These are phyloP conservation scores for Herpomyces periplanetae DNA, from an alignment of 2,329 filamentous ascomycete species.

Conservation along the genomic window DNA sequence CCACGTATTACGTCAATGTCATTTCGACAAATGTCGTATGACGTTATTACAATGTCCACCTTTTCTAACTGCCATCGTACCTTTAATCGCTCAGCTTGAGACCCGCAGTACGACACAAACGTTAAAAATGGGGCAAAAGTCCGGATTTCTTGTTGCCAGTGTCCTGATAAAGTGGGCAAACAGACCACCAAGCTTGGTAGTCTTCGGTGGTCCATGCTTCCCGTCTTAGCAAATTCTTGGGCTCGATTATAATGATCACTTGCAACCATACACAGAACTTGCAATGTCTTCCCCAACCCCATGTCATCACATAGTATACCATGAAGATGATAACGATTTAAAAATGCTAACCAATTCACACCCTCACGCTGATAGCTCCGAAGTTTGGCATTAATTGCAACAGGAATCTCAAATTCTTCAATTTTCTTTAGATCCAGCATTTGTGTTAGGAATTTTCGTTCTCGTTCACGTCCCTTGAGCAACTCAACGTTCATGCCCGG, in stretches of 20 bases:
- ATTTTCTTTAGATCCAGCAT: conserved; percentile 91
- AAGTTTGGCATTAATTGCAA: conserved; percentile 81
- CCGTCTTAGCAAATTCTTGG: conserved; percentile 52
- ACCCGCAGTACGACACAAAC: conserved; percentile 61
- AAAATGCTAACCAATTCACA: conserved; percentile 91
- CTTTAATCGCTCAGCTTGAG: conserved; percentile 34
- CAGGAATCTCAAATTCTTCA: conserved; percentile 63
- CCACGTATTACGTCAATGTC: conserved; percentile 50
- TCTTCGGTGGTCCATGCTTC: conserved; percentile 31
- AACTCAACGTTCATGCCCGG: conserved; percentile 63
- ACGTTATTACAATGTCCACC: conserved; percentile 80
- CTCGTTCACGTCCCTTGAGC: conserved; percentile 56
- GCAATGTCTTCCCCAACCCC: conserved; percentile 86
- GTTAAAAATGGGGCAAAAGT: conserved; percentile 77
- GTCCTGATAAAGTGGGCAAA: conserved; percentile 71
- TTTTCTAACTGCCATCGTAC: conserved; percentile 26
- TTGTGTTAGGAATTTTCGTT: conserved; percentile 82
- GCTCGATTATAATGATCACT: conserved; percentile 82
- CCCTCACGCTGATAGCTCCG: conserved; percentile 93
- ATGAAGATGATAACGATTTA: conserved; percentile 89
- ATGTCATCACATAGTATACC: conserved; percentile 97
- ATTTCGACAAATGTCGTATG: conserved; percentile 88
- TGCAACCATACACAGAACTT: conserved; percentile 87
- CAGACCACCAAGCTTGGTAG: conserved; percentile 80
- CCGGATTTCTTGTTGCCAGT: conserved; percentile 94